Percentiles rank a stretch among this genome's conserved stretches.
Evolutionary conservation across 1,284 basidiomycete species (phyloP).

Genomic region (Phylloboletellus chloephorus): DNA sequence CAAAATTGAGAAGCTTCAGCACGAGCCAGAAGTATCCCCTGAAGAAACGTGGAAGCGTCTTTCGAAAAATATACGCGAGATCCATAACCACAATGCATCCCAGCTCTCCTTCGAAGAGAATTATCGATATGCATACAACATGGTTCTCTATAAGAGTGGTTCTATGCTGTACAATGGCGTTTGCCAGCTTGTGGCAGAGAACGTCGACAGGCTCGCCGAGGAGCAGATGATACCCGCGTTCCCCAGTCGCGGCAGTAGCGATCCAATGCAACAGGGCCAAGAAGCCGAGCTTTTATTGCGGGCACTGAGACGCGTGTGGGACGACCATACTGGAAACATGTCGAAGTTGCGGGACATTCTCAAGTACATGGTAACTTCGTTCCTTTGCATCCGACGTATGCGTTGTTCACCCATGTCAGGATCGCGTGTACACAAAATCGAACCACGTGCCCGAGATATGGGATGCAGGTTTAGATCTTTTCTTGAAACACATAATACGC

Average conservation of each 20-base stretch:
- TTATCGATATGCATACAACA: constrained; percentile 90
- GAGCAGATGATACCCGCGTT: constrained; percentile 82
- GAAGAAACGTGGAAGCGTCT: constrained; percentile 75
- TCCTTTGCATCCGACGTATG: constrained; percentile 3
- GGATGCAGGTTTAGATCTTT: constrained; percentile 81
- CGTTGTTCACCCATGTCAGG: constrained; percentile 47
- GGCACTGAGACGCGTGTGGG: constrained; percentile 84
- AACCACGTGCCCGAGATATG: constrained; percentile 74
- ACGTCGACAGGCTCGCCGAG: constrained; percentile 77
- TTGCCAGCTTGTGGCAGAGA: constrained; percentile 71
- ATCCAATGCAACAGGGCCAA: constrained; percentile 59
- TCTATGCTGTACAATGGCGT: constrained; percentile 88
- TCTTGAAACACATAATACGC: constrained; percentile 80
- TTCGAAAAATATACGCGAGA: constrained; percentile 85
- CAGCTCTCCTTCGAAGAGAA: constrained; percentile 96
- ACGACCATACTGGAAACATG: constrained; percentile 91
- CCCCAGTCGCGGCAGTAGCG: constrained; percentile 48
- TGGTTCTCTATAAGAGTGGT: constrained; percentile 86
- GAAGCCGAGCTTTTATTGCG: constrained; percentile 85
- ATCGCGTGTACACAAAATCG: constrained; percentile 76
- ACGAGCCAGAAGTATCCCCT: constrained; percentile 61
- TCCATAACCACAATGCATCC: constrained; percentile 91
- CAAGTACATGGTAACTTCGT: constrained; percentile 84
- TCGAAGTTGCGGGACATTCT: constrained; percentile 85
- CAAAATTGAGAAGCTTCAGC: constrained; percentile 36